Conservation (phyloP, 441 rosid genomes). For the Erysimum cheiri region DNA sequence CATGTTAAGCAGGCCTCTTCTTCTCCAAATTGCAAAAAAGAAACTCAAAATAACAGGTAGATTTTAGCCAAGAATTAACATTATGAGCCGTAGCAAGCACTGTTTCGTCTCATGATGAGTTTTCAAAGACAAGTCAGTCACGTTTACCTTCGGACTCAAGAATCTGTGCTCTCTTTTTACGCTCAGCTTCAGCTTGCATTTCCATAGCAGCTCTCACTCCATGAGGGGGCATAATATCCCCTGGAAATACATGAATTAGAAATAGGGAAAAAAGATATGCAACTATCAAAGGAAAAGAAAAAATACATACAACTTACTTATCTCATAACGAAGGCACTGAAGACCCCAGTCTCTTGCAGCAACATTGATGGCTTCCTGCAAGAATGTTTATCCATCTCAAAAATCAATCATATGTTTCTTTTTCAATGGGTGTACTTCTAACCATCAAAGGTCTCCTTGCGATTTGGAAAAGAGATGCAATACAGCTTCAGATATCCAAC, state of each 20-base stretch:
- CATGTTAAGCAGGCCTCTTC: slow-evolving; percentile 9
- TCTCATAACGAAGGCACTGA: slow-evolving; percentile 92
- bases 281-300: neutral
- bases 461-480: slow-evolving; percentile 9
- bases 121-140: neutral
- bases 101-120: slow-evolving; percentile 10
- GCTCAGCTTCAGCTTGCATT: slow-evolving; percentile 99
- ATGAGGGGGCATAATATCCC: slow-evolving; percentile 96
- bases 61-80: slow-evolving; percentile 9
- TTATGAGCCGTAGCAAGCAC: slow-evolving; percentile 1
- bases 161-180: slow-evolving; percentile 91
- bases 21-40: slow-evolving; percentile 4
- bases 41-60: slow-evolving; percentile 7
- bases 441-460: neutral
- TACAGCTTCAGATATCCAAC: neutral
- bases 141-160: slow-evolving; percentile 87
- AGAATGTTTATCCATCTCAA: slow-evolving; percentile 30
- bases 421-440: slow-evolving; percentile 7
- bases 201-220: slow-evolving; percentile 97
- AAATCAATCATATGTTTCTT: slow-evolving; percentile 25
- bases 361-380: slow-evolving; percentile 87
- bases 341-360: slow-evolving; percentile 96
- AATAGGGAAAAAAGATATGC: slow-evolving; percentile 9
- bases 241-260: slow-evolving; percentile 49
- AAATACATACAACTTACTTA: slow-evolving; percentile 58